Conservation (phyloP, 2,329 filamentous ascomycete genomes). For the Cordyceps javanica region DNA sequence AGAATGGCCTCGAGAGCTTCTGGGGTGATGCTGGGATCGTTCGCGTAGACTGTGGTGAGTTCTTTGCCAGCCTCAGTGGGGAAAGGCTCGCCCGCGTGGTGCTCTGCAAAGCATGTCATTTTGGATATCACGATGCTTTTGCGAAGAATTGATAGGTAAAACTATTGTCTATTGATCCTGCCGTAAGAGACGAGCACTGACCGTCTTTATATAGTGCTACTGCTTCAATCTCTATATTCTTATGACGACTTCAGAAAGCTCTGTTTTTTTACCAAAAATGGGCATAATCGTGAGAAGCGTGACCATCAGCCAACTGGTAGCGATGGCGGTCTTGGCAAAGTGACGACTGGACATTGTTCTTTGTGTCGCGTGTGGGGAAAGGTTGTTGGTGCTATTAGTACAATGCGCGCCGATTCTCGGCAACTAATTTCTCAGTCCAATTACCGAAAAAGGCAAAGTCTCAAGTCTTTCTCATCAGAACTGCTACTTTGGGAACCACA, state of each 20-base stretch:
- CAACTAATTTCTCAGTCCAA: constrained; percentile 4
- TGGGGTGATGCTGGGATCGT: constrained; percentile 17
- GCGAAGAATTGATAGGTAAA: not conserved
- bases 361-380: not conserved
- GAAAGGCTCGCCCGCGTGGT: constrained; percentile 12
- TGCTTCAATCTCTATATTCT: not conserved
- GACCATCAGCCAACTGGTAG: too few species aligned
- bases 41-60: constrained; percentile 17
- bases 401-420: not conserved
- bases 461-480: not conserved
- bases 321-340: not conserved
- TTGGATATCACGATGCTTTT: not conserved
- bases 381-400: not conserved
- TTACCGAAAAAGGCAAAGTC: constrained; percentile 4
- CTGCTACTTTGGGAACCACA: not conserved
- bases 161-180: too few species aligned
- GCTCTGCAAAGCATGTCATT: constrained; percentile 4
- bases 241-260: not conserved
- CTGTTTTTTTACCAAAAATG: not conserved
- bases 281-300: not conserved
- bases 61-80: constrained; percentile 20
- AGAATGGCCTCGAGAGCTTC: constrained; percentile 19
- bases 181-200: too few species aligned
- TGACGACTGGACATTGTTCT: not conserved
- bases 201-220: not conserved